A percentile compares a stretch with the other conserved stretches of the same genome.
These are phyloP conservation scores for Kalmusia sp. DNA, from an alignment of 2,329 filamentous ascomycete genomes.

Conservation along the genomic window DNA sequence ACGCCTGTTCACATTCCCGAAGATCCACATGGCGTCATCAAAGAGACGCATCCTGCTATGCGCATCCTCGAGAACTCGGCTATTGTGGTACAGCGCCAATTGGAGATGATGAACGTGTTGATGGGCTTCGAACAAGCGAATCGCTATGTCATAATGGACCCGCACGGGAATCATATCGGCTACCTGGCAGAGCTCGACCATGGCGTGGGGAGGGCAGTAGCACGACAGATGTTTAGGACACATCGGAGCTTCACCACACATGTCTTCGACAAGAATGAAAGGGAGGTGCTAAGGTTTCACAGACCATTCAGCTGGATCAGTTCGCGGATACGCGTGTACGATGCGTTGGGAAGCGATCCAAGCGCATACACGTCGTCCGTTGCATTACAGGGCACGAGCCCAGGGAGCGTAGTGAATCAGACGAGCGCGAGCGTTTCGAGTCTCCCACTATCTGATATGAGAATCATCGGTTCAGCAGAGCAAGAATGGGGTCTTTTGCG, in stretches of 20 bases:
- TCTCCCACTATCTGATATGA: constrained; percentile 64
- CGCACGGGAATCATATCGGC: constrained; percentile 67
- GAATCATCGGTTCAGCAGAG: constrained; percentile 68
- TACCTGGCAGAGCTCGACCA: constrained; percentile 70
- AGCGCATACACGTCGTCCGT: constrained; percentile 48
- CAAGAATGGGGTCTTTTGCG: constrained; percentile 69
- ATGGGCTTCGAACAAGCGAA: constrained; percentile 73
- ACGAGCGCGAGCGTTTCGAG: constrained; percentile 61
- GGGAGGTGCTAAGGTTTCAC: constrained; percentile 67
- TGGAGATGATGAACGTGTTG: constrained; percentile 72
- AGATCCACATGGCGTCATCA: constrained; percentile 66
- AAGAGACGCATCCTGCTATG: constrained; percentile 64
- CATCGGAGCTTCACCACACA: constrained; percentile 70
- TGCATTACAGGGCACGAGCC: constrained; percentile 53
- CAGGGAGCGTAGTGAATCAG: constrained; percentile 51
- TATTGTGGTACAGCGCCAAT: constrained; percentile 67
- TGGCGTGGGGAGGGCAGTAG: constrained; percentile 63
- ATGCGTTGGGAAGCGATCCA: constrained; percentile 31
- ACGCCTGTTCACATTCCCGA: constrained; percentile 68
- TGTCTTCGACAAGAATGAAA: constrained; percentile 67
- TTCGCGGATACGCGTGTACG: constrained; percentile 56
- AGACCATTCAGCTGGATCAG: constrained; percentile 70
- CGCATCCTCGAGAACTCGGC: constrained; percentile 66
- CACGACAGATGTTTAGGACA: constrained; percentile 66
- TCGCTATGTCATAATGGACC: constrained; percentile 70